A percentile compares a stretch with the other conserved stretches of the same genome.
phyloP scores from a whole-genome alignment of 768 basidiomycete species.

The Collybiopsis confluens region DNA sequence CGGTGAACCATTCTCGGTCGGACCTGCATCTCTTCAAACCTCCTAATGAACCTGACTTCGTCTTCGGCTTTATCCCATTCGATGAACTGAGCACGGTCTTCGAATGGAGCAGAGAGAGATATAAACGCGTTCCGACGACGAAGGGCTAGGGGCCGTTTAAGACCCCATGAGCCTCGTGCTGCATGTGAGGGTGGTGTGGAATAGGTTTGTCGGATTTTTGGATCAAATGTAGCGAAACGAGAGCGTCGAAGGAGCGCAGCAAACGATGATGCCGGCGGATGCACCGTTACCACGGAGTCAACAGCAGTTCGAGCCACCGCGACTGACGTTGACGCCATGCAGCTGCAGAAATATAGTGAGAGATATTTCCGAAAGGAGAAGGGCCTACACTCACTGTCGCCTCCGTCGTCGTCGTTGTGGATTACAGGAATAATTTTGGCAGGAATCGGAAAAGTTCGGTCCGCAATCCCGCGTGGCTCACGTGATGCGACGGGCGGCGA shows the following conservation, averaged over 20 bases:
- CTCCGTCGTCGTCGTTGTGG: neutral
- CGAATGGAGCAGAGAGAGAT: conserved; percentile 55
- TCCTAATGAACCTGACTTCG: conserved; percentile 63
- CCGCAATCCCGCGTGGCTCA: no score
- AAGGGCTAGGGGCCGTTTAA: conserved; percentile 77
- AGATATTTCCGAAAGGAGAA: no score
- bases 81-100: conserved; percentile 70
- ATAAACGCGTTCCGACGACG: conserved; percentile 62
- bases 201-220: conserved; percentile 74
- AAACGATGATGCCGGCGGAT: conserved; percentile 60
- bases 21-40: conserved; percentile 60
- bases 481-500: no score
- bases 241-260: conserved; percentile 75
- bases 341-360: neutral
- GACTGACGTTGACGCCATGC: conserved; percentile 13
- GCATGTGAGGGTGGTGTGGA: conserved; percentile 64
- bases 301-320: conserved; percentile 8
- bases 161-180: conserved; percentile 77
- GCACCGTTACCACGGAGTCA: neutral
- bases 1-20: conserved; percentile 23
- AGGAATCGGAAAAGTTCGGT: no score
- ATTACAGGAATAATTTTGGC: neutral
- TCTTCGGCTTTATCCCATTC: conserved; percentile 70
- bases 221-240: conserved; percentile 78
- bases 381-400: no score